Evolutionary conservation across 805 yeast species (phyloP), one percentile per base, ranked within the genome.

Genomic region (Torulaspora quercuum): DNA sequence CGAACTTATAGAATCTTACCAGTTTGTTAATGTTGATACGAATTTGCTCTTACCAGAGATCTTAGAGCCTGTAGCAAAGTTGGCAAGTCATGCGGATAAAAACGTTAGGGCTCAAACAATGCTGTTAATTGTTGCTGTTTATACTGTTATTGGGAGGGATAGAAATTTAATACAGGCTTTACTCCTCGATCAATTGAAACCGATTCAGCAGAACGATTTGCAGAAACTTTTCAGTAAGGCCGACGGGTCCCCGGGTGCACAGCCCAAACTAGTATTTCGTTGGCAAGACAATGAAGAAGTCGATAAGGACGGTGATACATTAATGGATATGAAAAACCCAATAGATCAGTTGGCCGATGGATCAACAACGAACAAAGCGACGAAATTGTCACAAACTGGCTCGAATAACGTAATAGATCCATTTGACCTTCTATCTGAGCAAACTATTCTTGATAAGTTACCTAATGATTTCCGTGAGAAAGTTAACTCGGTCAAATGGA

Each of bases 151-250:
- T 56, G 92, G 94, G 2, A 51, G 55, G 17, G 55, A 64, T 9
- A 42, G 38, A 18, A 73, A 64, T 13, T 59, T 76, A 0, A 63
- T 86, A 25, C 78, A 78, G 35, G 68, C 70, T 10, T 55, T 79
- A 0, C 62, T 87, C 25, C 74, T 86, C 37, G 74, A 81, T 3
- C 78, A 77, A 17, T 70, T 92, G 62, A 92, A 90, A 57, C 95
- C 96, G 0, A 86, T 88, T 13, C 97, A 90, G 59, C 90, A 86
- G 61, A 83, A 81, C 45, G 97, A 89, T 54, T 69, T 90, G 40
- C 68, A 76, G 5, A 75, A 76, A 22, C 78, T 76, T 16, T 86
- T 90, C 57, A 82, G 71, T 27, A 71, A 69, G 24, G 70, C 72
- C 6, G 61, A 63, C 33, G 15, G 17, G 29, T 3, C 27, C 9